phyloP scores from a whole-genome alignment of 2,329 filamentous ascomycete species.

The Penicillium oxalicum region DNA sequence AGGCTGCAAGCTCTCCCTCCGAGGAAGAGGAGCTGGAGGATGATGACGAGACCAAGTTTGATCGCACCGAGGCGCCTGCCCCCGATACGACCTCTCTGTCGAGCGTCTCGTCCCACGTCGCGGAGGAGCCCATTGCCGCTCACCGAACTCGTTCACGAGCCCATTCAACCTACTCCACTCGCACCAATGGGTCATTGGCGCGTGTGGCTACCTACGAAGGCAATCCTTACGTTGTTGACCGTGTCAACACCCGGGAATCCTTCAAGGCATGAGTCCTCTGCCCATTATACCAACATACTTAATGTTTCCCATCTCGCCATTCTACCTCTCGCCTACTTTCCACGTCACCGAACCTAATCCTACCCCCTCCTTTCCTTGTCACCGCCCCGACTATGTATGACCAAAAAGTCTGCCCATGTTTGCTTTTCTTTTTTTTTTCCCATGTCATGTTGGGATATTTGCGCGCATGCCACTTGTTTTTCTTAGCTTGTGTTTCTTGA shows the following conservation, averaged over 20 bases:
- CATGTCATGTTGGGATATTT: neutral
- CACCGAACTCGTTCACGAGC: conserved; percentile 23
- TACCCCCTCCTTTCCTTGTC: too few species aligned
- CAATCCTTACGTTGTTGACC: conserved; percentile 42
- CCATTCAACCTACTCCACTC: conserved; percentile 22
- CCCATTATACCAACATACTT: neutral
- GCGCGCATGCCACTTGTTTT: neutral
- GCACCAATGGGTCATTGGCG: conserved; percentile 17
- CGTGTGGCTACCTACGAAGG: conserved; percentile 35
- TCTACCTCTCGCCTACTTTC: neutral
- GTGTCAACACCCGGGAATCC: conserved; percentile 39
- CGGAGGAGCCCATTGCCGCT: conserved; percentile 15
- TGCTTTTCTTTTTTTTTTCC: conserved; percentile 9
- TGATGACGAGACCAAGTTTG: conserved; percentile 21
- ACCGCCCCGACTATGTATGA: too few species aligned
- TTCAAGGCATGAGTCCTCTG: conserved; percentile 15
- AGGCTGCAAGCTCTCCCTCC: conserved; percentile 11
- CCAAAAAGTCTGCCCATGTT: neutral
- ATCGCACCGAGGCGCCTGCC: conserved; percentile 32
- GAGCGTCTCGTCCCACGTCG: conserved; percentile 21
- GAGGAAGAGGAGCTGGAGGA: conserved; percentile 10
- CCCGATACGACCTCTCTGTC: conserved; percentile 18
- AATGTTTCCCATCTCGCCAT: neutral
- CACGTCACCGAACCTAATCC: too few species aligned
- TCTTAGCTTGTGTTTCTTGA: conserved; percentile 7